Percentiles rank a stretch among this genome's conserved stretches.
Conservation (phyloP, 768 basidiomycete species). For the Mycena polygramma region DNA sequence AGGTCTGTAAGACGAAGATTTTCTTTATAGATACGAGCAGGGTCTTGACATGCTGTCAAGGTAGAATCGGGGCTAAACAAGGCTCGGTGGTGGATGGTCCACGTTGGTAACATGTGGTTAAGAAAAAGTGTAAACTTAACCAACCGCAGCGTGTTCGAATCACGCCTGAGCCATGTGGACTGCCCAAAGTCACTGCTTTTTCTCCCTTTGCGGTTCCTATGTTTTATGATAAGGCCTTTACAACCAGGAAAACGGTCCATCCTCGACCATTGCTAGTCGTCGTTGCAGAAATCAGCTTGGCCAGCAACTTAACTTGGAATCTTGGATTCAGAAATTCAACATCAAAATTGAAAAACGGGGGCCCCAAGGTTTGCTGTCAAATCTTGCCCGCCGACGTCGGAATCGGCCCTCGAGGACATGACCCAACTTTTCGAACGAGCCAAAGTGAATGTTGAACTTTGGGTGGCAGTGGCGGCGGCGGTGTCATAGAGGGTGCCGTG, state of each 20-base stretch:
- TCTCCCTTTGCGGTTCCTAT: background rate
- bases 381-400: conserved; percentile 11
- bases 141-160: background rate
- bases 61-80: background rate
- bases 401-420: background rate
- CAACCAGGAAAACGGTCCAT: background rate
- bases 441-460: background rate
- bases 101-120: background rate
- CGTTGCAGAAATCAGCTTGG: no score
- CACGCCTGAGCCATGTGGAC: background rate
- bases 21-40: background rate
- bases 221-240: background rate
- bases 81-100: conserved; percentile 6
- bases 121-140: background rate
- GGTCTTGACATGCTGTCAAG: background rate
- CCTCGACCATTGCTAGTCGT: no score
- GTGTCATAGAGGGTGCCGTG: conserved; percentile 13
- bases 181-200: background rate
- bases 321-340: no score
- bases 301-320: no score
- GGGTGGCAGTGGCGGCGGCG: conserved; percentile 22
- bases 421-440: background rate
- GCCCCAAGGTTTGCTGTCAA: no score
- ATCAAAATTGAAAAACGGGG: no score
- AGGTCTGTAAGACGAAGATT: no score